These are phyloP conservation scores for Blastobotrys peoriensis DNA, from an alignment of 805 yeast species.

Conservation along the genomic window DNA sequence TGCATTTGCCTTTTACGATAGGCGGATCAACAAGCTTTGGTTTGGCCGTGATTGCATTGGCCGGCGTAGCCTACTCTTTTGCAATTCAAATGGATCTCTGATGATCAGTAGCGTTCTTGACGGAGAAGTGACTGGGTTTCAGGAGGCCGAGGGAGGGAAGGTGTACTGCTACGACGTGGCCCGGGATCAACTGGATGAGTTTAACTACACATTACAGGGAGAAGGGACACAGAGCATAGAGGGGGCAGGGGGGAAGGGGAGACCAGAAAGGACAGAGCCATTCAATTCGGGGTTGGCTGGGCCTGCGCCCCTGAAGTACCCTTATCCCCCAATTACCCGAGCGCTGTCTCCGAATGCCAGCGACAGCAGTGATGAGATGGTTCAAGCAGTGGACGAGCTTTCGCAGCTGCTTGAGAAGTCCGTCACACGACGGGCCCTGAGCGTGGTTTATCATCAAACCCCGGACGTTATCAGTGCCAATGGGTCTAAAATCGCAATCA, in stretches of 20 bases:
- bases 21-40: conserved; percentile 36
- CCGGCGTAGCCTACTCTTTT: conserved; percentile 63
- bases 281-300: too few relatives aligned
- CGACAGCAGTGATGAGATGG: conserved; percentile 1
- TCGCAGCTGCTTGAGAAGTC: conserved; percentile 2
- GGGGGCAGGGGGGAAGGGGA: too few relatives aligned
- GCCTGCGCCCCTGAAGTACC: too few relatives aligned
- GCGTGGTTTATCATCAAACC: not conserved
- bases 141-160: conserved; percentile 51
- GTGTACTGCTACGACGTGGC: conserved; percentile 40
- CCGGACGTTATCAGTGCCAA: not conserved
- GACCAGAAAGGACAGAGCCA: too few relatives aligned
- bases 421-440: conserved; percentile 3
- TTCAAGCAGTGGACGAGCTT: conserved; percentile 3
- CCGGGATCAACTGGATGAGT: conserved; percentile 15
- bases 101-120: conserved; percentile 42
- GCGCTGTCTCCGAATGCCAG: not conserved
- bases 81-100: conserved; percentile 30
- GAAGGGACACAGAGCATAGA: conserved; percentile 4
- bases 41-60: conserved; percentile 87
- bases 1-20: conserved; percentile 51
- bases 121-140: conserved; percentile 3
- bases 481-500: conserved; percentile 42
- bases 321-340: conserved; percentile 2
- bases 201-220: conserved; percentile 9